Evolutionary conservation across 2,329 filamentous ascomycete species (phyloP).

Genomic region (Calonectria pseudoturangicola): DNA sequence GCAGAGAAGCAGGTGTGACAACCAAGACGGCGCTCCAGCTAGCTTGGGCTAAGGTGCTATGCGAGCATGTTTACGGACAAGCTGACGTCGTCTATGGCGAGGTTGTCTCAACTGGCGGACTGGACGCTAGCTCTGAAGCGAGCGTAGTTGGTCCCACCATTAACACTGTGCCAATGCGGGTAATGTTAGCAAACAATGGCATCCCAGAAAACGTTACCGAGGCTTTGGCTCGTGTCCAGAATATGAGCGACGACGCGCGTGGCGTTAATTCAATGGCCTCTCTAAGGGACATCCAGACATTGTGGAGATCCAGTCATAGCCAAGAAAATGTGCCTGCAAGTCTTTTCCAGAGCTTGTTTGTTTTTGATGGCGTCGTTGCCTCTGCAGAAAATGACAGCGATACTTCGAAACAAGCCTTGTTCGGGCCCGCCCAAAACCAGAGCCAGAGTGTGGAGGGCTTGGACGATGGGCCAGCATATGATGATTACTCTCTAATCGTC

Average conservation of each 20-base stretch:
- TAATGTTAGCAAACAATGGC: background rate
- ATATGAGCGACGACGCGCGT: background rate
- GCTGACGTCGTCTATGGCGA: conserved; percentile 15
- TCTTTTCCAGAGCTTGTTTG: conserved; percentile 12
- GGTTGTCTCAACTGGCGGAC: background rate
- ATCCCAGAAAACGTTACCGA: background rate
- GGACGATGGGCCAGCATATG: background rate
- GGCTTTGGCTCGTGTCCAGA: background rate
- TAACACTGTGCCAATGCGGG: conserved; percentile 8
- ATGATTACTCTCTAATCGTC: conserved; percentile 10
- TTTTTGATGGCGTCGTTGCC: background rate
- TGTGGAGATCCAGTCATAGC: background rate
- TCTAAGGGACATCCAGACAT: background rate
- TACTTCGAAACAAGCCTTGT: background rate
- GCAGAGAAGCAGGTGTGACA: background rate
- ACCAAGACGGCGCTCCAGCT: conserved; percentile 11
- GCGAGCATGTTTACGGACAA: background rate
- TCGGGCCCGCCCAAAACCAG: background rate
- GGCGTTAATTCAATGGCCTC: background rate
- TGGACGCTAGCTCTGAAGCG: background rate
- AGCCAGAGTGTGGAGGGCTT: background rate
- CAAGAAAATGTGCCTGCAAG: background rate
- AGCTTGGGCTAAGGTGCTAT: background rate
- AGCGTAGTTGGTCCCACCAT: background rate
- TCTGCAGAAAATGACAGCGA: background rate